phyloP scores from a whole-genome alignment of 2,329 filamentous ascomycete species.

The Colletotrichum cereale region DNA sequence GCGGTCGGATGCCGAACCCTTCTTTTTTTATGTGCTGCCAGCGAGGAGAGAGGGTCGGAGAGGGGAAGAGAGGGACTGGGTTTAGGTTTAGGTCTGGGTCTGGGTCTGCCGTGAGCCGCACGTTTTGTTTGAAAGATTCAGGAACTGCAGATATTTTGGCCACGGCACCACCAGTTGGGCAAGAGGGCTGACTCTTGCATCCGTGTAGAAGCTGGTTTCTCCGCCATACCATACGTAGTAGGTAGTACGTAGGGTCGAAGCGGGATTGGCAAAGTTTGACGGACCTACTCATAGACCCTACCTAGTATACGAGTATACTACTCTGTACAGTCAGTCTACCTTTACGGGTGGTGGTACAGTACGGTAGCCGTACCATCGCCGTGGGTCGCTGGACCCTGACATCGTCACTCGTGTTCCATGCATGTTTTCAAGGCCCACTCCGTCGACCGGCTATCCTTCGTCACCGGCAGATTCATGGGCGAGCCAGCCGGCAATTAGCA shows the following conservation, averaged over 20 bases:
- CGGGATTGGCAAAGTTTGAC: background rate
- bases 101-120: too few species aligned
- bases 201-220: slow-evolving; percentile 6
- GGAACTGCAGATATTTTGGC: slow-evolving; percentile 15
- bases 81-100: too few species aligned
- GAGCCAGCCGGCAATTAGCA: background rate
- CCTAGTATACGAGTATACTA: too few species aligned
- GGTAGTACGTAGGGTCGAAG: background rate
- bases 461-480: background rate
- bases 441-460: slow-evolving; percentile 30
- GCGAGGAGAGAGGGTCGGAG: background rate
- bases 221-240: too few species aligned
- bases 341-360: too few species aligned
- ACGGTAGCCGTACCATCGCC: background rate
- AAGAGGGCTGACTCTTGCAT: slow-evolving; percentile 7
- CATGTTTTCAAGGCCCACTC: slow-evolving; percentile 29
- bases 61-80: background rate
- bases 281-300: too few species aligned
- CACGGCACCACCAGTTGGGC: background rate
- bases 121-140: background rate
- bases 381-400: slow-evolving; percentile 21
- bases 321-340: too few species aligned
- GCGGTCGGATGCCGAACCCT: background rate
- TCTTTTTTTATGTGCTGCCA: too few species aligned
- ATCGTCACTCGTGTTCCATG: slow-evolving; percentile 37